Conservation (phyloP, 2,329 filamentous ascomycete genomes). For the Colletotrichum cuscutae region DNA sequence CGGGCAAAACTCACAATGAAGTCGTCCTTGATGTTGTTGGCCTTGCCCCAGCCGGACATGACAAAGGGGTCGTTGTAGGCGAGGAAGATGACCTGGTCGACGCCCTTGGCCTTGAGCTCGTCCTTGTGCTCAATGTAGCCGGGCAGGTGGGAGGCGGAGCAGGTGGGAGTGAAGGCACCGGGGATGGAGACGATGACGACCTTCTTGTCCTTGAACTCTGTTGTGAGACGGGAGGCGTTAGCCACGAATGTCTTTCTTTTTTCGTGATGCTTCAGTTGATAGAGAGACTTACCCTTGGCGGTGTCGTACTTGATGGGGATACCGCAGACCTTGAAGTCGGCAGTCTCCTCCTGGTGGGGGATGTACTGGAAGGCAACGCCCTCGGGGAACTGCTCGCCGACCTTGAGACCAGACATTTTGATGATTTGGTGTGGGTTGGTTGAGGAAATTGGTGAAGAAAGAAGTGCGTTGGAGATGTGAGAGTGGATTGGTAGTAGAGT, state of each 20-base stretch:
- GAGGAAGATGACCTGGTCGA: slow-evolving; percentile 84
- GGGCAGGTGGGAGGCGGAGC: slow-evolving; percentile 83
- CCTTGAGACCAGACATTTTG: slow-evolving; percentile 74
- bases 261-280: not conserved
- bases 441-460: slow-evolving; percentile 19
- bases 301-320: slow-evolving; percentile 82
- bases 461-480: not conserved
- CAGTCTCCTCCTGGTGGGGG: slow-evolving; percentile 76
- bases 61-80: slow-evolving; percentile 88
- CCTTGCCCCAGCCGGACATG: slow-evolving; percentile 92
- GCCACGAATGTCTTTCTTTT: not conserved
- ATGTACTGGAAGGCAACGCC: slow-evolving; percentile 87
- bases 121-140: slow-evolving; percentile 80
- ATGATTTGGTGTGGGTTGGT: not conserved
- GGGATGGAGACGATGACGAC: slow-evolving; percentile 65
- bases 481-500: not conserved
- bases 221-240: slow-evolving; percentile 46
- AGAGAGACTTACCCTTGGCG: slow-evolving; percentile 68
- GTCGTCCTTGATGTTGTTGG: slow-evolving; percentile 80
- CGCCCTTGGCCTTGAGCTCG: slow-evolving; percentile 80
- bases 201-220: slow-evolving; percentile 68
- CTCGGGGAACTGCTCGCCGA: slow-evolving; percentile 85
- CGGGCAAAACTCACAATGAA: slow-evolving; percentile 57
- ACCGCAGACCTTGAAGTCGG: slow-evolving; percentile 79
- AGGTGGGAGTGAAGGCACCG: slow-evolving; percentile 88